Base-by-base conservation (phyloP, 2,329 filamentous ascomycete genomes). In the Fusarium proliferatum region DNA sequence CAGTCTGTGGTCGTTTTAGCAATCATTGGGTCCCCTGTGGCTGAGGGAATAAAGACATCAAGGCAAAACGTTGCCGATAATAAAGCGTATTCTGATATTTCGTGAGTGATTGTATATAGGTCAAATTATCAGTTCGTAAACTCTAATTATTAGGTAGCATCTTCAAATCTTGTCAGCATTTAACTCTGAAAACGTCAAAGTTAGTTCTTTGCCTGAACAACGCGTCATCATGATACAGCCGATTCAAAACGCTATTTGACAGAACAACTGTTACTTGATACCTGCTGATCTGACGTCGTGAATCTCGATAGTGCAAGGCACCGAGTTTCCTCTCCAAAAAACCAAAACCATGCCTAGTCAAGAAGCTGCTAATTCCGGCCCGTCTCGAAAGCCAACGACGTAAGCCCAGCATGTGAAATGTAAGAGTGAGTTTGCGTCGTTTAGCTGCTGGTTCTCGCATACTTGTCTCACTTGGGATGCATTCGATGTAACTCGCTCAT, bases 281-380 rank as follows among this genome's bases (percentile, higher is more conserved):
- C 30, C 23, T 46, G 42, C 42, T 74, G 71, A 71, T 67, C 71
- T 74, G 65, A 72, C 52, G 66, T 61, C 33, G 51, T 57, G 34
- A 41, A 64, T 69, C 67, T 71, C 34, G 59, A 61, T 74, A 67
- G 58, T 46, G 64, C 69, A 69, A 72, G 64, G 70, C 56, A 69
- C 67, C 64, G 41, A 57, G 51, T 46, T 59, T 30, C 45, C 39
- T 46, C 34, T 19, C 39, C 34, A 28, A 64, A 46, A 28, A 28
- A 48, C 21, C 39, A 42, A 19, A 48, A 11, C 23, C 45, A 41
- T 45, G 9, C 41, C 48, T 52, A 28, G 51, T 38, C 41, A 21
- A 62, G 41, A 59, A 58, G 34, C 28, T 53, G n/a, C n/a, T 36
- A 48, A 72, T 38, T 70, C 71, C 49, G 34, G 62, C 49, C 67